These are phyloP conservation scores for Cardiospermum halicacabum DNA, from an alignment of 345 rosid genomes.

Conservation along the genomic window DNA sequence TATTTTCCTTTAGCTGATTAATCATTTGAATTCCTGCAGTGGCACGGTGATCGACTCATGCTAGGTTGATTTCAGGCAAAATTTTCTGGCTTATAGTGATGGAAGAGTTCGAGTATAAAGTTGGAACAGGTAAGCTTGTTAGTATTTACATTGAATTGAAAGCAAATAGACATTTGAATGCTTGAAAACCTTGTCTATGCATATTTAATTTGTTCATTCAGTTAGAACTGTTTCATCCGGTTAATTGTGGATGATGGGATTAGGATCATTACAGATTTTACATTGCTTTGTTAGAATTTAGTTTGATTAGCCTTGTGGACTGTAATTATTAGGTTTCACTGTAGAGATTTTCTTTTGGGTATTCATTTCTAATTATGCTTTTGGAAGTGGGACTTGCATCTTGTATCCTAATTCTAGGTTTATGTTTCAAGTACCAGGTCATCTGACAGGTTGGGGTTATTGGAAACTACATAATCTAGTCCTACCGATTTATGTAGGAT, in stretches of 20 bases:
- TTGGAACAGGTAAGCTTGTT: slow-evolving; percentile 5
- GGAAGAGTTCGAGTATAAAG: slow-evolving; percentile 4
- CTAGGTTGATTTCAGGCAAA: not conserved
- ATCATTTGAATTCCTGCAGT: not conserved
- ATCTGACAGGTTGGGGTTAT: too few species aligned
- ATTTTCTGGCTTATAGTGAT: not conserved
- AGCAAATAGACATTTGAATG: not conserved
- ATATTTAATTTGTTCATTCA: not conserved
- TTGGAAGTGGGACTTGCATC: not conserved
- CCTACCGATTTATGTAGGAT: not conserved
- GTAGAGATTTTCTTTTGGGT: not conserved
- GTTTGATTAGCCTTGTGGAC: not conserved
- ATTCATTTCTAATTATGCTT: not conserved
- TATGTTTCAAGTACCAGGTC: not conserved
- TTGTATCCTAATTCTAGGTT: not conserved
- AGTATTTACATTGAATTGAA: not conserved
- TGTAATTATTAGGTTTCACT: not conserved
- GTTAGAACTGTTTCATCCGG: not conserved
- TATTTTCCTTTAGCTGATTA: not conserved
- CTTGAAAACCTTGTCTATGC: not conserved
- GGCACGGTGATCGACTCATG: not conserved
- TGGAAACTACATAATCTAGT: not conserved
- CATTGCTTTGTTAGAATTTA: not conserved
- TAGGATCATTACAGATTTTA: not conserved
- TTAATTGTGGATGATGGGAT: not conserved